phyloP scores from a whole-genome alignment of 129 eudicot species.

The Glebionis coronaria region DNA sequence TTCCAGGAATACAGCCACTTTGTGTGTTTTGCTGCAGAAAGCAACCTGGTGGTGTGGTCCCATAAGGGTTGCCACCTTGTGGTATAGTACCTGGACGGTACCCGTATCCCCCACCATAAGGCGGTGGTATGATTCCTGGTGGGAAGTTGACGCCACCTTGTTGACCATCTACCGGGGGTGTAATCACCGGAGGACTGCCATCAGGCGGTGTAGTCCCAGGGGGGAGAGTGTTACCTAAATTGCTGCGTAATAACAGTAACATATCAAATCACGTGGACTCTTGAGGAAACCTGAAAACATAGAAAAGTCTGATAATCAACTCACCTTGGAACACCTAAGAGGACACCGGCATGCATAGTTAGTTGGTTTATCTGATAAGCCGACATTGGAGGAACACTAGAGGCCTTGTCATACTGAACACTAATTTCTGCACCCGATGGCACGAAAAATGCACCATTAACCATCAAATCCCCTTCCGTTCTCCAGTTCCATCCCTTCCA shows the following conservation, averaged over 20 bases:
- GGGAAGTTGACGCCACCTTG: conserved; percentile 1
- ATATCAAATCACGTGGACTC: neutral
- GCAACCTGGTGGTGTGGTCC: conserved; percentile 24
- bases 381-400: conserved; percentile 70
- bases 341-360: conserved; percentile 72
- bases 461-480: conserved; percentile 76
- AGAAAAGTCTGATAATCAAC: neutral
- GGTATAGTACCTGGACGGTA: conserved; percentile 2
- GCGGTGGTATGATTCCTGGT: conserved; percentile 8
- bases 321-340: conserved; percentile 69
- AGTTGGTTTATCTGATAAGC: conserved; percentile 69
- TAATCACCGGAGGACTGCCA: conserved; percentile 2
- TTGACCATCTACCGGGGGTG: conserved; percentile 9
- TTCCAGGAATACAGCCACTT: conserved; percentile 14
- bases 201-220: conserved; percentile 20
- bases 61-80: conserved; percentile 13
- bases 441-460: conserved; percentile 86
- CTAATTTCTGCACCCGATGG: conserved; percentile 73
- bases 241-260: conserved; percentile 20
- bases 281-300: neutral
- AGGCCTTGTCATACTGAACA: conserved; percentile 48
- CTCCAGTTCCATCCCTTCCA: conserved; percentile 92
- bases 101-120: conserved; percentile 7
- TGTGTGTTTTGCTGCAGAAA: neutral
- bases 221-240: conserved; percentile 19